Base-by-base conservation (phyloP, 805 yeast species). In the Candida ponderosae region DNA sequence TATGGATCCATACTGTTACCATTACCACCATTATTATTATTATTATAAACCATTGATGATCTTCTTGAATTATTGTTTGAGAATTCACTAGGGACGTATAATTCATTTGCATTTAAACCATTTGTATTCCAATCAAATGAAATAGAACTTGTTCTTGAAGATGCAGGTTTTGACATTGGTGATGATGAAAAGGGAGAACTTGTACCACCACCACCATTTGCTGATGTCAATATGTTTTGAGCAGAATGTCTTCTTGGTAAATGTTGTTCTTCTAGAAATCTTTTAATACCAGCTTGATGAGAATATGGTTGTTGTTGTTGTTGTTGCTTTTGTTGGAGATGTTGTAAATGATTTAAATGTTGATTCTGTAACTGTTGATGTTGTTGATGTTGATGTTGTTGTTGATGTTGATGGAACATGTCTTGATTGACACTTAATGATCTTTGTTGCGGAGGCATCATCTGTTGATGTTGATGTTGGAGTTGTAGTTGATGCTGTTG, bases 11-110 rank as follows among this genome's bases (percentile, higher is more conserved):
- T 24, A 9, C 11, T 24, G 9, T 24, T 57, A 44, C 10, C 66
- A 65, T n/a, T n/a, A n/a, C n/a, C n/a, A n/a, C n/a, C n/a, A 42
- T 60, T 64, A 6, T 70, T 69, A 53, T 65, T 66, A 35, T 63
- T 52, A 40, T 68, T 73, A 8, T 64, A 70, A 4, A 68, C 70
- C 33, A 65, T 45, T 4, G 69, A 62, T 7, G 70, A 63, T 37
- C 70, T 59, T 45, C 73, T 55, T 37, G 66, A 60, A 31, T 45
- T 51, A 19, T 47, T 31, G 6, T 56, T 52, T 10, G 65, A 55
- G 35, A 48, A 51, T 26, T 54, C 51, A 23, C 51, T 51, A 11
- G 34, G n/a, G 2, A 24, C 13, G 7, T 32, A 27, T 21, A n/a
- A 17, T 13, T 24, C 15, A 26, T 18, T 18, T 7, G 59, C n/a